Evolutionary conservation across 805 yeast genomes (phyloP), one percentile per base, ranked within the genome.

Genomic region (Jamesozyma lodderae): DNA sequence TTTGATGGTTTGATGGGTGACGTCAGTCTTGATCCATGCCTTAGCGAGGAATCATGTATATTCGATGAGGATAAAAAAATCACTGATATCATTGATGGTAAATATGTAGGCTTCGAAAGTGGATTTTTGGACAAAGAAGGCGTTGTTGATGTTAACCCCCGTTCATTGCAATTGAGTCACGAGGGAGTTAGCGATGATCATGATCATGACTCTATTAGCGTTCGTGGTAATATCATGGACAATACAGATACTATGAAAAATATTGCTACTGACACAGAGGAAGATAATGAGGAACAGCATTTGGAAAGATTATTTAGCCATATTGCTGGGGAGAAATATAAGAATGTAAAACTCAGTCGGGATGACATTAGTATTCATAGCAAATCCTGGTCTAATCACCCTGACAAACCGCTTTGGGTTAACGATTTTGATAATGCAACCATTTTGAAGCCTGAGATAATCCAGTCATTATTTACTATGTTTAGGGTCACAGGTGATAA

Each of bases 401-500:
- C 64, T 9, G 31, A 59, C 1, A 52, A 58, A 9, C 57, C 66
- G 13, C 46, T 64, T 19, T 52, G 53, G 46, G 47, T 64, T 27
- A 60, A 63, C 42, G 48, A 52, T 4, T 44, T 58, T 38, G 54
- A 68, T 2, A 41, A 61, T 32, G 19, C 17, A 7, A 73, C 65
- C 42, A 54, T 72, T n/a, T 55, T 78, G 17, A 64, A 81, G 17
- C 80, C 84, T 0, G 79, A 77, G 49, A 69, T 77, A 15, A 68
- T 78, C 32, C 82, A 78, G 51, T 72, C 81, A 0, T 64, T 79
- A 4, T 73, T 73, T 46, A 69, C 72, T 48, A 60, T 77, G 59
- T 77, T 73, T 46, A 63, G 83, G 41, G 64, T 75, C 36, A 77
- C 82, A 0, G 80, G 80, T 5, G 79, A 78, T 41, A 48, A 63